These are phyloP conservation scores for Arachis stenosperma DNA, from an alignment of 306 rosid species.

Conservation along the genomic window DNA sequence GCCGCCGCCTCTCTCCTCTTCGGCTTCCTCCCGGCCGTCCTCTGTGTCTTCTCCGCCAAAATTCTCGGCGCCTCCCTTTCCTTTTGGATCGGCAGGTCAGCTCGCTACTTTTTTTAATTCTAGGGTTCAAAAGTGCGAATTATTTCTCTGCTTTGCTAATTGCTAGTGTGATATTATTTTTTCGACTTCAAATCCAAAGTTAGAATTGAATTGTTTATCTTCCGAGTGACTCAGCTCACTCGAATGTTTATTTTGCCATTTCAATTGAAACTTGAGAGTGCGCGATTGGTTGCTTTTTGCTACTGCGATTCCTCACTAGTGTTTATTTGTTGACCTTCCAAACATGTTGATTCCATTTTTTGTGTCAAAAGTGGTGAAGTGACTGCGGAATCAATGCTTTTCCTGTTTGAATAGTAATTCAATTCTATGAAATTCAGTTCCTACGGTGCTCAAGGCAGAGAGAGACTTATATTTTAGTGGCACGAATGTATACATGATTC, in stretches of 20 bases:
- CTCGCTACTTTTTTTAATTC: too few species aligned
- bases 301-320: neutral
- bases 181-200: too few species aligned
- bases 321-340: neutral
- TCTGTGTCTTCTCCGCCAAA: constrained; percentile 89
- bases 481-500: too few species aligned
- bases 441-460: too few species aligned
- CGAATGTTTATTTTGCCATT: neutral
- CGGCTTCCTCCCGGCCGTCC: constrained; percentile 74
- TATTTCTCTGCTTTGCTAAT: too few species aligned
- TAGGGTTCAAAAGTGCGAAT: too few species aligned
- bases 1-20: constrained; percentile 83
- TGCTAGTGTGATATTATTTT: too few species aligned
- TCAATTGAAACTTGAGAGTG: neutral
- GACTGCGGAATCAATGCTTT: neutral
- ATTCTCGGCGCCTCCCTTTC: constrained; percentile 89
- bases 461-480: too few species aligned
- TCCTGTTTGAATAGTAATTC: neutral
- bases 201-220: neutral
- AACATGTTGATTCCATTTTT: neutral
- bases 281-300: neutral
- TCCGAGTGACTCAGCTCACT: too few species aligned
- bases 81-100: constrained; percentile 82
- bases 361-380: neutral
- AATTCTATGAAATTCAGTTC: neutral